Conservation (phyloP, 164 flowering plant genomes). For the Dillenia suffruticosa region DNA sequence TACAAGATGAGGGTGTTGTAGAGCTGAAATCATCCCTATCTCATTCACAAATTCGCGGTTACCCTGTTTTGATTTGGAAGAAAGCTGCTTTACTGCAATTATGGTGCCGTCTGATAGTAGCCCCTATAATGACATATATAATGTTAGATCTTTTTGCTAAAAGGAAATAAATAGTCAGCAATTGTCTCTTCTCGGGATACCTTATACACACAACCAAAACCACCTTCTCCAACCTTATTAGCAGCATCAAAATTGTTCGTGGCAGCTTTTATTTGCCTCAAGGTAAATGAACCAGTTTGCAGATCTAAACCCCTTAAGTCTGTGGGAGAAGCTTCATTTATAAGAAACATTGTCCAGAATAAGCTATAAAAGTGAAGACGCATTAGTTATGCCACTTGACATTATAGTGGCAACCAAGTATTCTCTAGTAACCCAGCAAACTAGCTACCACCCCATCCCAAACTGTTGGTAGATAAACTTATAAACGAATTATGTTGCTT, state of each 20-base stretch:
- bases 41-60: constrained; percentile 76
- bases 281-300: constrained; percentile 37
- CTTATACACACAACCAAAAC: constrained; percentile 64
- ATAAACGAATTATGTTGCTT: too few species aligned
- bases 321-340: constrained; percentile 2
- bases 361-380: too few species aligned
- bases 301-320: constrained; percentile 34
- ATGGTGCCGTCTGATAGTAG: constrained; percentile 42
- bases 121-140: constrained; percentile 34
- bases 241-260: constrained; percentile 45
- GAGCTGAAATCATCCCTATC: constrained; percentile 76
- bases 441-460: too few species aligned
- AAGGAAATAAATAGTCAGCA: not conserved
- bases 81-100: constrained; percentile 77
- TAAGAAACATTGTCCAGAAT: not conserved
- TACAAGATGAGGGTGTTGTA: constrained; percentile 67
- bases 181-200: constrained; percentile 16
- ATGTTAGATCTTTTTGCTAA: not conserved
- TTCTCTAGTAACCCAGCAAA: too few species aligned
- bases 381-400: too few species aligned
- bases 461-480: too few species aligned
- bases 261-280: constrained; percentile 48
- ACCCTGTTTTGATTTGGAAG: constrained; percentile 77
- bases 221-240: constrained; percentile 64
- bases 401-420: not conserved